Evolutionary conservation across 179 eudicot species (phyloP).

Genomic region (Patellifolia procumbens): DNA sequence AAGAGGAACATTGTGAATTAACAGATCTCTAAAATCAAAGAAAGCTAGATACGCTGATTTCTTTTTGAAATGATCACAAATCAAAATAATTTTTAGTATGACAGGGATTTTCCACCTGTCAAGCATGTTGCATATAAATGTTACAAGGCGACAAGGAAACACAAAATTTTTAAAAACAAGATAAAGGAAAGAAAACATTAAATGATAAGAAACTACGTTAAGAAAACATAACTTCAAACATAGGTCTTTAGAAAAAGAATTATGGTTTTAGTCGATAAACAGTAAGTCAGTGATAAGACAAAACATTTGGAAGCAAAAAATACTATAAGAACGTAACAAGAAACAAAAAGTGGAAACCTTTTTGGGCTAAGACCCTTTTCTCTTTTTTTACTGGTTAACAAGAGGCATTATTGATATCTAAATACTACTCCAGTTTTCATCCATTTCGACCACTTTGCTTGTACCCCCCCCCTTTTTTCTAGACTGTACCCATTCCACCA

Average conservation of each 20-base stretch:
- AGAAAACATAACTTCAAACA: no score
- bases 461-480: not conserved
- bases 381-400: not conserved
- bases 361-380: not conserved
- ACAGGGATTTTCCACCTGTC: constrained; percentile 6
- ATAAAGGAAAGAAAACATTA: not conserved
- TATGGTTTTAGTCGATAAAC: not conserved
- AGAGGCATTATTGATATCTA: not conserved
- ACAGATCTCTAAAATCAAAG: not conserved
- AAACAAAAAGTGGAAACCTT: not conserved
- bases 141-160: not conserved
- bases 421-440: not conserved
- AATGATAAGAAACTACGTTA: no score
- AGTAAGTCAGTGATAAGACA: not conserved
- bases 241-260: not conserved
- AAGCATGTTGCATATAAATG: not conserved
- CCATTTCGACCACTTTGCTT: not conserved
- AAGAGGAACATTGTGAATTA: not conserved
- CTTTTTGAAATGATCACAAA: not conserved
- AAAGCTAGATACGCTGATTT: not conserved
- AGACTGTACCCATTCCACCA: not conserved
- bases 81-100: not conserved
- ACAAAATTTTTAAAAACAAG: not conserved
- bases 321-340: not conserved
- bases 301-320: not conserved